phyloP scores from a whole-genome alignment of 345 rosid genomes.

The Sisymbrium irio region DNA sequence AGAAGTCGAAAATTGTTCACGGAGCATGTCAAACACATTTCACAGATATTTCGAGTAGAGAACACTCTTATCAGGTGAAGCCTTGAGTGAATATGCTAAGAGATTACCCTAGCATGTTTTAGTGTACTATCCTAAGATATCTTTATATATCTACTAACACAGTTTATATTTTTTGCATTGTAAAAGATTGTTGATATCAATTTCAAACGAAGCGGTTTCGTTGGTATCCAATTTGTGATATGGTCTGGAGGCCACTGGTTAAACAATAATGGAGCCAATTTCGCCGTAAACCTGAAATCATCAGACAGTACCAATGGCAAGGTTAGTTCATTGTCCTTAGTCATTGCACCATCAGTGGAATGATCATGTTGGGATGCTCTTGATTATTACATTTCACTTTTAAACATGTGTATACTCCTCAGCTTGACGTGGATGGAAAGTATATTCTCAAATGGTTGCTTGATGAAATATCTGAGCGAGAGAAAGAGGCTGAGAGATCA shows the following conservation, averaged over 20 bases:
- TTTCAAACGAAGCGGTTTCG: slow-evolving; percentile 45
- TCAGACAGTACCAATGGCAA: slow-evolving; percentile 33
- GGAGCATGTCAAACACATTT: slow-evolving; percentile 65
- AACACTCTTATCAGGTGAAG: slow-evolving; percentile 52
- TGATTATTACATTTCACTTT: background rate
- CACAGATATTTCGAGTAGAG: slow-evolving; percentile 37
- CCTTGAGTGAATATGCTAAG: background rate
- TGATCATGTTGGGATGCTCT: background rate
- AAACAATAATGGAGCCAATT: slow-evolving; percentile 53
- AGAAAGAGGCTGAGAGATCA: slow-evolving; percentile 68
- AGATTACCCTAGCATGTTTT: background rate
- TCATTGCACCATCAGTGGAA: background rate
- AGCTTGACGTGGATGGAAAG: slow-evolving; percentile 41
- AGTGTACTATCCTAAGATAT: background rate
- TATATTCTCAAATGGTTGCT: slow-evolving; percentile 59
- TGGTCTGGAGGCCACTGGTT: slow-evolving; percentile 57
- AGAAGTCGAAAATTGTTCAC: slow-evolving; percentile 50
- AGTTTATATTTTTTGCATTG: background rate
- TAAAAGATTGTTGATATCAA: slow-evolving; percentile 43
- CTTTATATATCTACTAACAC: slow-evolving; percentile 5
- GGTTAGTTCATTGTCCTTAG: slow-evolving; percentile 28
- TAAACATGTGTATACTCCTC: slow-evolving; percentile 7
- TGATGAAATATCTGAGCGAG: slow-evolving; percentile 55
- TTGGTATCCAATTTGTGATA: slow-evolving; percentile 58
- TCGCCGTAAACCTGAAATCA: slow-evolving; percentile 38